Evolutionary conservation across 176 grass and related monocot species (phyloP), one percentile per base, ranked within the genome.

Genomic region (Typha latifolia): DNA sequence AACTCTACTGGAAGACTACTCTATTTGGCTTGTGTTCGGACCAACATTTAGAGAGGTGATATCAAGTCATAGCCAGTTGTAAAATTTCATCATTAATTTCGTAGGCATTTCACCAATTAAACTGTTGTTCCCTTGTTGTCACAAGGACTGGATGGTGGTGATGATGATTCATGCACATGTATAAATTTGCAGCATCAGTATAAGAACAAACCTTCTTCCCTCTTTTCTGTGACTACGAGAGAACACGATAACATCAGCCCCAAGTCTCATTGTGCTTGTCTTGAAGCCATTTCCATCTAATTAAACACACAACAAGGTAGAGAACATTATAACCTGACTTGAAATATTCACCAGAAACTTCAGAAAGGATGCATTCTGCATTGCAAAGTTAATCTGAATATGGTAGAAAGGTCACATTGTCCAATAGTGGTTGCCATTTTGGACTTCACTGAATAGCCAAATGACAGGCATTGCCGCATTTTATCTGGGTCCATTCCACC

Each of bases 241-340:
- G 53, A 99, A 93, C 16, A 99, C 94, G 63, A 99, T 89, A 43
- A 83, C 94, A 80, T 92, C 94, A 67, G 93, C 93, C 31, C 93
- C 93, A 75, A 97, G 82, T 86, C 93, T 89, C 93, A 97, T 92
- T 68, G 88, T 97, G 72, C 93, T 97, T 18, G 93, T 97, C 75
- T 97, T 97, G 61, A 97, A 97, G 82, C 93, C 93, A 89, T 97
- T 97, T 66, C 93, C 93, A 82, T 97, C 93, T 97, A 66, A 59
- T 43, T 10, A 43, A 13, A 66, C 53, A 67, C 13, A 66, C 18
- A 65, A 50, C 29, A 78, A 75, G 77, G 65, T 68, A 82, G 20
- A 27, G 4, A 52, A 76, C 20, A 43, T 32, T 12, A 55, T 22
- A 0, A 11, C 11, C 14, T 53, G 51, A 53, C 24, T 26, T 3